phyloP scores from a whole-genome alignment of 1,284 basidiomycete species.

The Irpex sp. region DNA sequence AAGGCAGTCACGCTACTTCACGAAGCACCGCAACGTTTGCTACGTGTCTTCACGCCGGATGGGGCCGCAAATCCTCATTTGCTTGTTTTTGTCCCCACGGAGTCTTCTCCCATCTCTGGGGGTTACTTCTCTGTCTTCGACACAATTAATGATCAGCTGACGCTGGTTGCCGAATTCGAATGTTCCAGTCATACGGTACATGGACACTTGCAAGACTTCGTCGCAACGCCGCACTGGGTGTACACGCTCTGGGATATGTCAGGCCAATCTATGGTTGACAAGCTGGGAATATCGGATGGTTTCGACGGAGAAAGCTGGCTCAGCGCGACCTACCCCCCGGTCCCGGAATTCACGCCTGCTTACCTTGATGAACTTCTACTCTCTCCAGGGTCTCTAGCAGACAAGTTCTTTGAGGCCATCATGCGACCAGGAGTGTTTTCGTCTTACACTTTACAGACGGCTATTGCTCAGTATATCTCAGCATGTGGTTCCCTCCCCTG shows the following conservation, averaged over 20 bases:
- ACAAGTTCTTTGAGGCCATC: constrained; percentile 78
- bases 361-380: constrained; percentile 83
- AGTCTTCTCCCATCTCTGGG: constrained; percentile 56
- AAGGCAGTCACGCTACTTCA: constrained; percentile 50
- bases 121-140: constrained; percentile 68
- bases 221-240: constrained; percentile 47
- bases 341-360: constrained; percentile 78
- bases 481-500: constrained; percentile 67
- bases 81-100: constrained; percentile 65
- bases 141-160: constrained; percentile 51
- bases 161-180: constrained; percentile 52
- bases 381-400: constrained; percentile 66
- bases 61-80: constrained; percentile 48
- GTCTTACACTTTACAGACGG: constrained; percentile 70
- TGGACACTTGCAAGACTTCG: constrained; percentile 75
- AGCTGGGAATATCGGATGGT: constrained; percentile 41
- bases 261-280: constrained; percentile 70
- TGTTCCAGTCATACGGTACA: constrained; percentile 56
- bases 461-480: constrained; percentile 79
- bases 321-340: constrained; percentile 51
- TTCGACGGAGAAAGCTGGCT: constrained; percentile 43
- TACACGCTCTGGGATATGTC: constrained; percentile 76
- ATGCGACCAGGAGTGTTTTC: constrained; percentile 89
- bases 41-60: constrained; percentile 47
- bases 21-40: constrained; percentile 53